Evolutionary conservation across 805 yeast species (phyloP), one percentile per base, ranked within the genome.

Genomic region (Phaffomyces opuntiae): DNA sequence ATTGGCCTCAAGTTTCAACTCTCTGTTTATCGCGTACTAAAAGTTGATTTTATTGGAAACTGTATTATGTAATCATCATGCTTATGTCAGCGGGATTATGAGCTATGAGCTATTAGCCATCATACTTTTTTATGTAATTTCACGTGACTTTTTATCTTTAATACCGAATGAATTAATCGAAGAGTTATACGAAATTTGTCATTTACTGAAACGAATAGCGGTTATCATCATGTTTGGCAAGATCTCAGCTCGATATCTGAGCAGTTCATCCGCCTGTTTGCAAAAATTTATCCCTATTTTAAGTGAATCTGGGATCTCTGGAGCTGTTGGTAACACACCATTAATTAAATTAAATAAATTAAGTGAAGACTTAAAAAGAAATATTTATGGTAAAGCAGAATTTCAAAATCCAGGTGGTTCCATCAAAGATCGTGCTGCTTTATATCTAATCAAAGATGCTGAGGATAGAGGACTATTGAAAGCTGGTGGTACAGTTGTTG

Each of bases 301-400:
- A 1, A 72, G 89, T 12, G 74, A 77, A 44, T 64, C 68, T 13
- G 96, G 96, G 12, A 71, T 90, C 46, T 75, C 83, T 4, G 88
- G 80, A 31, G 95, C 96, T 2, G 83, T 89, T 47, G 97, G 97
- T n/a, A 88, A 88, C 65, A 90, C 97, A 4, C 96, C 97, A 25
- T 68, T 90, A 53, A 69, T 90, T 52, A 74, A 75, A 51, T 70
- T 86, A 40, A 75, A 77, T 53, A 66, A 64, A 33, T 64, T 86
- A 24, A 77, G 85, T 35, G 66, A 73, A 21, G 74, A 75, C 53
- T 63, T 78, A 4, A 87, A 87, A 6, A 71, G 90, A 54, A 82
- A 86, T 55, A 77, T 90, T 51, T 89, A 80, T 61, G 97, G 87
- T 36, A 90, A 90, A 62, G 96, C 95, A 7, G 96, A 88, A 65